Base-by-base conservation (phyloP, 2,329 filamentous ascomycete species). In the Ascochyta pisi region DNA sequence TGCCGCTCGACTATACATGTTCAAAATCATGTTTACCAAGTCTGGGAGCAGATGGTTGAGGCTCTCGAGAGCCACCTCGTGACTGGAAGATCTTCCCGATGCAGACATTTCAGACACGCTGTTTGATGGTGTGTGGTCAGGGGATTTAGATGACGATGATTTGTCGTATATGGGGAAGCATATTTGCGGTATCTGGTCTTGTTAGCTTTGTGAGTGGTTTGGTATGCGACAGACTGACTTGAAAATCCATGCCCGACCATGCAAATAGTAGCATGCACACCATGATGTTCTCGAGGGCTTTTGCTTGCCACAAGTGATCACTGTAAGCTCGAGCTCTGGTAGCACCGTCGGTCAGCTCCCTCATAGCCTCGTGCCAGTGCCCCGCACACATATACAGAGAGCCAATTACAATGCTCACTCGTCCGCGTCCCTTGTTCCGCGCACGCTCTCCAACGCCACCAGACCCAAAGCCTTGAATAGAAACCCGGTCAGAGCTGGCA, bases 261-360 rank as follows among this genome's bases (percentile, higher is more conserved):
- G 88, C 90, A 59, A 96, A 86, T 66, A 98, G 84, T 37, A 98
- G 71, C 63, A 98, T 83, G 69, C 89, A 92, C 24, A 96, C 83
- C 42, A 95, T 79, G 57, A 96, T 91, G 26, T 93, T 87, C 72
- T 99, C 96, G 19, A 99, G 81, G 1, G 92, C 93, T 76, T 98
- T 98, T 16, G 91, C 95, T 77, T 97, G 92, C 94, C 95, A 99
- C n/a, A 98, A 75, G 75, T 96, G 91, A 76, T 99, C 95, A 66
- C 92, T 93, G 55, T 90, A 84, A 34, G 86, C 87, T 66, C 91
- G 89, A 15, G 92, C 89, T 64, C 89, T 86, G 9, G 85, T 84
- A 2, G 90, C 92, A 50, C 89, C 91, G 57, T 97, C 94, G 9
- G 86, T 82, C 22, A 97, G 84, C 70, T 96, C 91, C 72, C 86